phyloP scores from a whole-genome alignment of 306 rosid species.

The Begonia peltatifolia region DNA sequence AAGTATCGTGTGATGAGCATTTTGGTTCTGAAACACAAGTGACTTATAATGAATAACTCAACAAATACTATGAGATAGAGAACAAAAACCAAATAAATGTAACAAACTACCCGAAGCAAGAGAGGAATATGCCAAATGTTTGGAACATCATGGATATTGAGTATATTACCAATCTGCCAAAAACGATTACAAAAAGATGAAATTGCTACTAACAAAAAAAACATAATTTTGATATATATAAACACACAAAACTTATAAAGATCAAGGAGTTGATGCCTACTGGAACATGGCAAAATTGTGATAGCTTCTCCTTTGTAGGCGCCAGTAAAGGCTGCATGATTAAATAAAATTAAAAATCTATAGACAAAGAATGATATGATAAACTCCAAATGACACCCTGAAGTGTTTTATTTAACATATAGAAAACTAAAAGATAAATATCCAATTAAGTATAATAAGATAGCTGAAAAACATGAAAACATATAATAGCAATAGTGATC shows the following conservation, averaged over 20 bases:
- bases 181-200: conserved; percentile 10
- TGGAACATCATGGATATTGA: conserved; percentile 93
- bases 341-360: not conserved
- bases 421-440: too few species aligned
- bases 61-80: not conserved
- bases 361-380: too few species aligned
- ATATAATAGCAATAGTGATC: too few species aligned
- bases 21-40: conserved; percentile 58
- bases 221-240: conserved; percentile 1
- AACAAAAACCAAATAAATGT: conserved; percentile 6
- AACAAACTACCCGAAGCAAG: conserved; percentile 63
- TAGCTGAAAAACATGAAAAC: too few species aligned
- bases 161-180: conserved; percentile 66
- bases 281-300: conserved; percentile 95
- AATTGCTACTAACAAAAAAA: conserved; percentile 15
- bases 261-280: conserved; percentile 26
- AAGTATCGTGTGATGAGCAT: conserved; percentile 76
- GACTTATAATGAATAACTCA: conserved; percentile 1
- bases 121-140: conserved; percentile 98
- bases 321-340: conserved; percentile 72
- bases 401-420: too few species aligned
- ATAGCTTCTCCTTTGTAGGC: conserved; percentile 77
- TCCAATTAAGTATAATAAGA: too few species aligned
- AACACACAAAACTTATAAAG: too few species aligned
- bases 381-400: too few species aligned